phyloP scores from a whole-genome alignment of 2,329 filamentous ascomycete species.

The Xylariaceae sp. region DNA sequence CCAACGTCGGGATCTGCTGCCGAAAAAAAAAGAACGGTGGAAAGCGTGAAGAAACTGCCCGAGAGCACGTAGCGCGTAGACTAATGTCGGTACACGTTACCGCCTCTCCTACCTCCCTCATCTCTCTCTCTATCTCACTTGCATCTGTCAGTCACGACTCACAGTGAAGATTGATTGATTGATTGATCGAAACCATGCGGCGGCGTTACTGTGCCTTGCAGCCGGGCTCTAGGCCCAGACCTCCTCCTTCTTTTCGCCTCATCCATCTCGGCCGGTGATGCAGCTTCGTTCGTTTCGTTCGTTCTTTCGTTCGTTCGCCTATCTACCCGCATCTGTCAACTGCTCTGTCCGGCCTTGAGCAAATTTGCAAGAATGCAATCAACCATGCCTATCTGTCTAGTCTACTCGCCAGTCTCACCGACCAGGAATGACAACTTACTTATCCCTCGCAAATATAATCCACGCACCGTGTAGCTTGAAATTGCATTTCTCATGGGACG shows the following conservation, averaged over 20 bases:
- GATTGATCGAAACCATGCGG: slow-evolving; percentile 1
- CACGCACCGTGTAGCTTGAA: no score
- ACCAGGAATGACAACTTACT: no score
- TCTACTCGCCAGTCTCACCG: no score
- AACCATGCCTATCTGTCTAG: no score
- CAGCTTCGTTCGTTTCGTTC: neutral
- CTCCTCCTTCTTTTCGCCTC: neutral
- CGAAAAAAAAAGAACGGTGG: neutral
- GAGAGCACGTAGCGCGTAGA: neutral
- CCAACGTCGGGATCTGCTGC: neutral
- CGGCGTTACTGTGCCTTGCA: slow-evolving; percentile 1
- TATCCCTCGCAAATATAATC: no score
- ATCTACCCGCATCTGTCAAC: no score
- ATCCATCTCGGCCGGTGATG: no score
- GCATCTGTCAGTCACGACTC: slow-evolving; percentile 7
- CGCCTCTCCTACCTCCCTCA: neutral
- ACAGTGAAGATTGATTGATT: slow-evolving; percentile 1
- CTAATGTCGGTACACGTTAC: slow-evolving; percentile 12
- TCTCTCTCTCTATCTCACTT: slow-evolving; percentile 3
- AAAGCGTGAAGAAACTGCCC: neutral
- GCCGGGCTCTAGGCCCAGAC: neutral
- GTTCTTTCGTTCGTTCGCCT: neutral
- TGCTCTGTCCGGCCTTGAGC: no score
- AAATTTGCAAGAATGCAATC: no score
- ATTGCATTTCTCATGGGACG: no score